These are phyloP conservation scores for Apiospora phragmitis DNA, from an alignment of 2,329 filamentous ascomycete genomes.

Conservation along the genomic window DNA sequence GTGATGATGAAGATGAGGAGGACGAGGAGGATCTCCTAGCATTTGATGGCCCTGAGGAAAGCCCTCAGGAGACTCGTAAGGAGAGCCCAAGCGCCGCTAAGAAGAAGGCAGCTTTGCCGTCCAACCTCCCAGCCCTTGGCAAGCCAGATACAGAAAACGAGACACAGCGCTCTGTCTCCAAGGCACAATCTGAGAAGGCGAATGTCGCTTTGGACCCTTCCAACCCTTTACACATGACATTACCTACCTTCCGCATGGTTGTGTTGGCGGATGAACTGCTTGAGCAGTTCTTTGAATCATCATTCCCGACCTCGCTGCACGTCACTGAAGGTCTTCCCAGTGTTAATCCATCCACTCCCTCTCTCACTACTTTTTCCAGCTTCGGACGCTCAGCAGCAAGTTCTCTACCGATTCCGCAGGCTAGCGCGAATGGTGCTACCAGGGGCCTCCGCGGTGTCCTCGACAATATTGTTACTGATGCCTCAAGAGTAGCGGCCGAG, in stretches of 20 bases:
- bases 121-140: constrained; percentile 31
- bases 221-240: constrained; percentile 90
- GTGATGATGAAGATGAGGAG: constrained; percentile 59
- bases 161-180: constrained; percentile 48
- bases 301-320: constrained; percentile 90
- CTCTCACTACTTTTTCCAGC: constrained; percentile 81
- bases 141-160: constrained; percentile 26
- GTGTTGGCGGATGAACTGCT: constrained; percentile 93
- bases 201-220: constrained; percentile 91
- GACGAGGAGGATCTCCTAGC: constrained; percentile 60
- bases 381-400: constrained; percentile 48
- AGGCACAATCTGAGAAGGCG: constrained; percentile 71
- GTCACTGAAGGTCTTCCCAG: constrained; percentile 65
- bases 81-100: constrained; percentile 36
- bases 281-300: constrained; percentile 96
- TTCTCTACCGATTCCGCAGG: constrained; percentile 40
- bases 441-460: constrained; percentile 87
- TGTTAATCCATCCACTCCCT: constrained; percentile 53
- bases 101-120: constrained; percentile 44
- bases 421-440: constrained; percentile 49
- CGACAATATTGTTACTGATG: constrained; percentile 96
- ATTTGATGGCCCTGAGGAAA: constrained; percentile 48
- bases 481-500: constrained; percentile 93
- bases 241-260: constrained; percentile 98
- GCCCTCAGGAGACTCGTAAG: constrained; percentile 20